Conservation (phyloP, 1,284 basidiomycete species). For the Cryptococcus sp. region DNA sequence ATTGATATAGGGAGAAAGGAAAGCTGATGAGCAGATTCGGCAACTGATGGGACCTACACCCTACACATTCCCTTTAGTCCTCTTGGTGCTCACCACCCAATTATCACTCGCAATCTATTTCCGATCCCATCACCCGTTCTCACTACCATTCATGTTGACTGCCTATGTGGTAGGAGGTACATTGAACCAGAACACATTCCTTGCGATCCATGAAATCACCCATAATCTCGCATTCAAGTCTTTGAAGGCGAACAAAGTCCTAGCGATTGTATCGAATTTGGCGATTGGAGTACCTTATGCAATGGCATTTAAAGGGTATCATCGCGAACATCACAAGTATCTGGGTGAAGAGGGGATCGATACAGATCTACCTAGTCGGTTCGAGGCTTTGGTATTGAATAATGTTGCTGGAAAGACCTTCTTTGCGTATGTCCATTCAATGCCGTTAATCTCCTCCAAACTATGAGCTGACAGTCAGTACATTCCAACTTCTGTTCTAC, state of each 20-base stretch:
- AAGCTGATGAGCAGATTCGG: conserved; percentile 59
- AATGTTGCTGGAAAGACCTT: conserved; percentile 97
- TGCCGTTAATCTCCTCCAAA: conserved; percentile 1
- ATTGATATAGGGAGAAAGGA: not conserved
- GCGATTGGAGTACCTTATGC: conserved; percentile 94
- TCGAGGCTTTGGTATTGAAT: conserved; percentile 82
- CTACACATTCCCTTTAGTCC: conserved; percentile 80
- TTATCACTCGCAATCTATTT: conserved; percentile 62
- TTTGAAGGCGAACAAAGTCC: conserved; percentile 74
- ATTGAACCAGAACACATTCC: conserved; percentile 93
- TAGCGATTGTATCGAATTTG: conserved; percentile 87
- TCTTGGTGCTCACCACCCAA: conserved; percentile 74
- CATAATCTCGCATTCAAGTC: conserved; percentile 92
- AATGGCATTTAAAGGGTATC: conserved; percentile 95
- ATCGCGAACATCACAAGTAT: conserved; percentile 91
- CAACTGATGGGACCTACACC: conserved; percentile 94
- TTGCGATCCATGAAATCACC: conserved; percentile 97
- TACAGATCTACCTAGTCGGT: conserved; percentile 77
- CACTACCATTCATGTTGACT: conserved; percentile 65
- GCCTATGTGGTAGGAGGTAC: conserved; percentile 91
- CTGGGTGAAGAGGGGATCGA: conserved; percentile 95
- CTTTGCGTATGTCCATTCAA: conserved; percentile 68
- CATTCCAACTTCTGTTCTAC: conserved; percentile 98
- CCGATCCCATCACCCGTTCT: conserved; percentile 63
- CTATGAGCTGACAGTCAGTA: conserved; percentile 49